phyloP scores from a whole-genome alignment of 2,329 filamentous ascomycete genomes.

The Aulographum hederae region DNA sequence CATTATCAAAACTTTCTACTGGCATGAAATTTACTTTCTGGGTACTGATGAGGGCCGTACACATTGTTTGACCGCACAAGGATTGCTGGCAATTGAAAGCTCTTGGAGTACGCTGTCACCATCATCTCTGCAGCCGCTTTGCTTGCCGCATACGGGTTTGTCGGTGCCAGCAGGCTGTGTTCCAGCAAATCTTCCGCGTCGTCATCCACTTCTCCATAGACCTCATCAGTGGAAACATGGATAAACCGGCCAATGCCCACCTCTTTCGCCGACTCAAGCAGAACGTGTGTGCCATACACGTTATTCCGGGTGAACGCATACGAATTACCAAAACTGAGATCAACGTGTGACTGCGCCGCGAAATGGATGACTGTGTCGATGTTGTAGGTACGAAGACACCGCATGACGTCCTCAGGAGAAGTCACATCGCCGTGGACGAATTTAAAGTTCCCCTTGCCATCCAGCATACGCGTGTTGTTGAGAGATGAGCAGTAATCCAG shows the following conservation, averaged over 20 bases:
- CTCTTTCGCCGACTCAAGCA: slow-evolving; percentile 60
- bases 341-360: slow-evolving; percentile 71
- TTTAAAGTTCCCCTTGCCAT: slow-evolving; percentile 51
- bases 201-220: slow-evolving; percentile 63
- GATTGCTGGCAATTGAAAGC: slow-evolving; percentile 62
- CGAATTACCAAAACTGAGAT: slow-evolving; percentile 66
- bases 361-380: slow-evolving; percentile 75
- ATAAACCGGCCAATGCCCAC: slow-evolving; percentile 56
- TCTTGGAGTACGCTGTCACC: slow-evolving; percentile 72
- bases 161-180: slow-evolving; percentile 56
- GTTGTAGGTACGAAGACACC: slow-evolving; percentile 49
- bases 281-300: slow-evolving; percentile 67
- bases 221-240: slow-evolving; percentile 71
- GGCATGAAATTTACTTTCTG: slow-evolving; percentile 45
- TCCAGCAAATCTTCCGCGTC: slow-evolving; percentile 55
- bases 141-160: slow-evolving; percentile 66
- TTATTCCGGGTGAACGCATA: slow-evolving; percentile 69
- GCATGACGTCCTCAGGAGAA: slow-evolving; percentile 48
- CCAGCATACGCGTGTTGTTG: slow-evolving; percentile 57
- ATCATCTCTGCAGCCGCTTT: slow-evolving; percentile 74
- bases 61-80: slow-evolving; percentile 74
- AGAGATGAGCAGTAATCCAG: slow-evolving; percentile 66
- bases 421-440: slow-evolving; percentile 71
- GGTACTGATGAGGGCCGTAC: slow-evolving; percentile 70
- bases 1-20: slow-evolving; percentile 6